These are phyloP conservation scores for Ogataea corticis DNA, from an alignment of 805 yeast species.

Conservation along the genomic window DNA sequence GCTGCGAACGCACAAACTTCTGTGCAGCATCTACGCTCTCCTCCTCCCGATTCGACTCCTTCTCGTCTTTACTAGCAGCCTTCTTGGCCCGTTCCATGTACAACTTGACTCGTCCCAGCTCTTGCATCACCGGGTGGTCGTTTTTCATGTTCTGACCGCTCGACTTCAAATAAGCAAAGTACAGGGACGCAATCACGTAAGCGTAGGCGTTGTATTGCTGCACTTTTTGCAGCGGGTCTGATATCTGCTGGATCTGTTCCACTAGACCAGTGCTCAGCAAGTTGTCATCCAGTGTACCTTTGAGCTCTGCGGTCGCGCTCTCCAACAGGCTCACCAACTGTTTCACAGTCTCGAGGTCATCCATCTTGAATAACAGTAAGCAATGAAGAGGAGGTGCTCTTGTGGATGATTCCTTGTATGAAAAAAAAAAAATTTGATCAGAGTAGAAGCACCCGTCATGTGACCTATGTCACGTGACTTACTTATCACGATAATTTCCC, in stretches of 20 bases:
- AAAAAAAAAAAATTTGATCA: not conserved
- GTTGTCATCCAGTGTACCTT: slow-evolving; percentile 36
- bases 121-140: slow-evolving; percentile 64
- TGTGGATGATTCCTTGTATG: too few relatives aligned
- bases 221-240: slow-evolving; percentile 31
- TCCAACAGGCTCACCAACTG: slow-evolving; percentile 41
- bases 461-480: too few relatives aligned
- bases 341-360: slow-evolving; percentile 43
- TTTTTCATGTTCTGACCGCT: slow-evolving; percentile 54
- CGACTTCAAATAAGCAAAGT: slow-evolving; percentile 60
- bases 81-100: slow-evolving; percentile 61
- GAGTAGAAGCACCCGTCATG: too few relatives aligned
- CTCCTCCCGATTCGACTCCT: slow-evolving; percentile 20
- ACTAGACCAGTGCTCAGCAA: slow-evolving; percentile 41
- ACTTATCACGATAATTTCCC: too few relatives aligned
- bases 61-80: slow-evolving; percentile 32
- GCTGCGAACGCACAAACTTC: slow-evolving; percentile 35
- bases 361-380: slow-evolving; percentile 37
- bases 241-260: slow-evolving; percentile 31
- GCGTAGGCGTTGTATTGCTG: slow-evolving; percentile 40
- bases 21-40: slow-evolving; percentile 43
- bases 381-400: too few relatives aligned
- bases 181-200: slow-evolving; percentile 55
- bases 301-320: slow-evolving; percentile 23
- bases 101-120: slow-evolving; percentile 63